Base-by-base conservation (phyloP, 164 flowering plant genomes). In the Piper betle region DNA sequence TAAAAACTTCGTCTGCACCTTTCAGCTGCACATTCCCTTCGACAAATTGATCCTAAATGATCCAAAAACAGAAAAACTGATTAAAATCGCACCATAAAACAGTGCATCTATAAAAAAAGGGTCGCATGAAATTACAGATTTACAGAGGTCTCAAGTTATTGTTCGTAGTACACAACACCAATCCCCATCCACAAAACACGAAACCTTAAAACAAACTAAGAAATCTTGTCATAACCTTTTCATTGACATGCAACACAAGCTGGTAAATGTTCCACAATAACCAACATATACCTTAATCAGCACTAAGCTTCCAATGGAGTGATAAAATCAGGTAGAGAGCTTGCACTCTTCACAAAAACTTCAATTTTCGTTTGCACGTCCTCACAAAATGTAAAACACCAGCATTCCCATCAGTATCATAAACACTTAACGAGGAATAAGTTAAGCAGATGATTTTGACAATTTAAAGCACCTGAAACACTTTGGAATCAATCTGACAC, bases 1-100 rank as follows among this genome's bases (percentile, higher is more conserved):
- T 95, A 61, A 94, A 84, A 62, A 80, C 59, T 63, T 82, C 87
- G 72, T 77, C 82, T 58, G 87, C 95, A 80, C 91, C 91, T 43
- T 37, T 77, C 64, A 90, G 84, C 55, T 63, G 68, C 41, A 78
- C 70, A 73, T 78, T 79, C 56, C 58, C 74, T 55, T 72, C 68
- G 56, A 81, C 63, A 63, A 63, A 71, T 66, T 79, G 85, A 61
- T 75, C 88, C 96, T 90, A 91, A 66, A 75, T 15, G 4, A 18
- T 9, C 53, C 62, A 13, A 57, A 64, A 52, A n/a, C 7, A 37
- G 39, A n/a, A 40, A 38, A 61, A 17, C 64, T 9, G 57, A 33
- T 37, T 53, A 42, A 42, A 42, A 6, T 11, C 46, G 2, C 7
- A 42, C 7, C 7, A 6, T 6, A 42, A 42, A 42, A 42, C 46